phyloP scores from a whole-genome alignment of 148 eudicot species.

The Rhododendron kiyosumense region DNA sequence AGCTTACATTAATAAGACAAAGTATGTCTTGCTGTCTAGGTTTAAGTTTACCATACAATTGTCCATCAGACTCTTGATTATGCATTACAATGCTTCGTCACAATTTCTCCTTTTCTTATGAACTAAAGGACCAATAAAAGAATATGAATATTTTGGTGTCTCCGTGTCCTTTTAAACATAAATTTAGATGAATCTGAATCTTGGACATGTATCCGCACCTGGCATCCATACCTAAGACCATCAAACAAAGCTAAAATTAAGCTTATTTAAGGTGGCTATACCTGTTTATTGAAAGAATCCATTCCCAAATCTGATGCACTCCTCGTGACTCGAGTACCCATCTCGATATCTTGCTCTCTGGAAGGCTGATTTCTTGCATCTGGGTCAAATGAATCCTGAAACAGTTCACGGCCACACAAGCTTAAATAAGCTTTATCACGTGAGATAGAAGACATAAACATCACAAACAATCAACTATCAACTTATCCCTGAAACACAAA shows the following conservation, averaged over 20 bases:
- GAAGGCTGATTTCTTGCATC: constrained; percentile 30
- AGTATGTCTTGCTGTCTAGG: not conserved
- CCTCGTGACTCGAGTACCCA: constrained; percentile 40
- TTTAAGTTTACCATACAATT: not conserved
- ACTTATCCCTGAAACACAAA: not conserved
- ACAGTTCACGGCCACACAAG: constrained; percentile 1
- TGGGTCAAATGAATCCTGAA: constrained; percentile 41
- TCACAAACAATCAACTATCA: not conserved
- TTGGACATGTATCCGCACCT: not conserved
- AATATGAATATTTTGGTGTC: not conserved
- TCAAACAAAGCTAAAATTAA: not conserved
- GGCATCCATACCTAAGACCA: not conserved
- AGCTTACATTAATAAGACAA: not conserved
- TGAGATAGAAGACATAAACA: not conserved
- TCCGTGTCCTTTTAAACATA: not conserved
- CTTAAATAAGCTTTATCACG: not conserved
- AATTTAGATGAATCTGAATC: not conserved
- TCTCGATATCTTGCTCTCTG: constrained; percentile 39
- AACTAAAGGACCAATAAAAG: not conserved
- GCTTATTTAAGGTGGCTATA: not conserved
- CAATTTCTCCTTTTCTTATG: not conserved
- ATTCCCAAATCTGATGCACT: constrained; percentile 44
- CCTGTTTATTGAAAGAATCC: constrained; percentile 54
- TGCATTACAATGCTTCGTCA: not conserved
- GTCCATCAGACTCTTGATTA: not conserved